phyloP scores from a whole-genome alignment of 2,329 filamentous ascomycete species.

The Graphium sp. region DNA sequence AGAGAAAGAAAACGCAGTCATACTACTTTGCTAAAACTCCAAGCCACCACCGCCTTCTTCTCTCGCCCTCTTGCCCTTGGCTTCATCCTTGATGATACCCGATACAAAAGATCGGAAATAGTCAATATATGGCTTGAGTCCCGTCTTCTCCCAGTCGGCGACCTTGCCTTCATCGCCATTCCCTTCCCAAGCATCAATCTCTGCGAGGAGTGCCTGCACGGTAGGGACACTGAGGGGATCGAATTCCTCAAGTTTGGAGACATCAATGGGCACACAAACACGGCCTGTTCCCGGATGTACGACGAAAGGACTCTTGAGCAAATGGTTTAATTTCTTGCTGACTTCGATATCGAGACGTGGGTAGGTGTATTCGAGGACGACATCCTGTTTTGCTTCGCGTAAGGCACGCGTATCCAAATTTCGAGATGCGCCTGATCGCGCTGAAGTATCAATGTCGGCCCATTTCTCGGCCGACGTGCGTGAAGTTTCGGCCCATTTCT shows the following conservation, averaged over 20 bases:
- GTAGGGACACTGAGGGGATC: constrained; percentile 83
- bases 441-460: constrained; percentile 81
- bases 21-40: constrained; percentile 30
- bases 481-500: constrained; percentile 82
- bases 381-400: constrained; percentile 83
- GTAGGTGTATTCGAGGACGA: constrained; percentile 95
- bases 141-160: constrained; percentile 89
- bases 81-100: constrained; percentile 59
- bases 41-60: constrained; percentile 27
- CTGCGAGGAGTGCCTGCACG: constrained; percentile 60
- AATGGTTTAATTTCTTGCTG: constrained; percentile 93
- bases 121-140: constrained; percentile 81
- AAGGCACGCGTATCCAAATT: constrained; percentile 58
- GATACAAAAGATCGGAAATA: constrained; percentile 73
- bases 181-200: constrained; percentile 70
- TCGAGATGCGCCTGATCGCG: constrained; percentile 57
- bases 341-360: constrained; percentile 93
- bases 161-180: constrained; percentile 23
- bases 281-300: constrained; percentile 88
- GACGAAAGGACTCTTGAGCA: constrained; percentile 93
- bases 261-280: constrained; percentile 90
- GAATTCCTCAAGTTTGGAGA: constrained; percentile 56
- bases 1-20: not conserved
- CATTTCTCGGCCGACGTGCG: constrained; percentile 71
- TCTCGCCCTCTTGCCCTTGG: constrained; percentile 36